These are phyloP conservation scores for Orbilia quercus DNA, from an alignment of 2,329 filamentous ascomycete genomes.

Conservation along the genomic window DNA sequence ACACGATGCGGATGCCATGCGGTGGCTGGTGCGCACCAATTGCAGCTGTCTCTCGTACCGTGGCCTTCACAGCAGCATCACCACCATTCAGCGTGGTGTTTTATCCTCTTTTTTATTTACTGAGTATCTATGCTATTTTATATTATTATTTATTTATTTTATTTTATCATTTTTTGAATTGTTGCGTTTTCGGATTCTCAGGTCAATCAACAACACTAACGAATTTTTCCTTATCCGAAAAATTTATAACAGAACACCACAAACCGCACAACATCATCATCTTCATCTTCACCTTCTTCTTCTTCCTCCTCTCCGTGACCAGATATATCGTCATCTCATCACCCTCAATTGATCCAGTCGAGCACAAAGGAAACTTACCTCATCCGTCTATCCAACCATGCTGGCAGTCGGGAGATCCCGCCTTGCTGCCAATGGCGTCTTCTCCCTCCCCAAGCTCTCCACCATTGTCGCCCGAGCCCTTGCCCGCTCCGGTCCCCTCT, in stretches of 20 bases:
- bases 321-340: not conserved
- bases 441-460: slow-evolving; percentile 50
- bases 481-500: slow-evolving; percentile 48
- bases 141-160: slow-evolving; percentile 18
- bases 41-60: no score
- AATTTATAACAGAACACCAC: slow-evolving; percentile 13
- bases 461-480: slow-evolving; percentile 48
- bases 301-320: no score
- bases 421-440: slow-evolving; percentile 38
- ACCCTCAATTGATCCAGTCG: not conserved
- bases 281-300: no score
- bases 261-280: no score
- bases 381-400: slow-evolving; percentile 35
- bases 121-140: slow-evolving; percentile 7
- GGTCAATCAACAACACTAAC: slow-evolving; percentile 53
- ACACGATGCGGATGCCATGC: slow-evolving; percentile 27
- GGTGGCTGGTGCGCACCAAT: slow-evolving; percentile 48
- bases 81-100: no score
- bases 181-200: slow-evolving; percentile 24
- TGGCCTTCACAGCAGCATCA: no score
- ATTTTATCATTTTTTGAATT: not conserved
- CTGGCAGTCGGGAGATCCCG: slow-evolving; percentile 53
- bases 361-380: no score
- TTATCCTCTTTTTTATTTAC: no score
- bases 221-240: slow-evolving; percentile 54